A percentile compares a stretch with the other conserved stretches of the same genome.
phyloP scores from a whole-genome alignment of 345 rosid species.

The Euphorbia peplus region DNA sequence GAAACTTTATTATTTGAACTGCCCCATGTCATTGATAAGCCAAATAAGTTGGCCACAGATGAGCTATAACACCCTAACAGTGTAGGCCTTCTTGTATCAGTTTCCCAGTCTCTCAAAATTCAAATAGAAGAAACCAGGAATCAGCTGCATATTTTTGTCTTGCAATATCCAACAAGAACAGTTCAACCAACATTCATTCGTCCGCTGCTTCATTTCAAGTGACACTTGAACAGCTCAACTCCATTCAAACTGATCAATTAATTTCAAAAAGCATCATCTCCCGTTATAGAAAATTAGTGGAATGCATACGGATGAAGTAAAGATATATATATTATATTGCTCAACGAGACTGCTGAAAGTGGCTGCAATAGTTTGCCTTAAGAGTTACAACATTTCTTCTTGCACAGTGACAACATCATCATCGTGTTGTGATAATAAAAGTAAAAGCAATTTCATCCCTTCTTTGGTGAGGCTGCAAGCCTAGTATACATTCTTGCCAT shows the following conservation, averaged over 20 bases:
- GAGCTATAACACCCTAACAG: no score
- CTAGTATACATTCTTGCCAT: slow-evolving; percentile 96
- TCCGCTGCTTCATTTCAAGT: background rate
- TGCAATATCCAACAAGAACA: background rate
- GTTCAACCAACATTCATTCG: background rate
- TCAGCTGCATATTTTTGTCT: background rate
- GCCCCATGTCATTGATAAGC: background rate
- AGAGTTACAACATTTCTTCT: background rate
- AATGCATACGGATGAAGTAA: background rate
- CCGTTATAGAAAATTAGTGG: background rate
- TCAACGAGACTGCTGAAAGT: slow-evolving; percentile 4
- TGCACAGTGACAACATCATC: background rate
- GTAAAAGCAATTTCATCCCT: slow-evolving; percentile 53
- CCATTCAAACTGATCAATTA: background rate
- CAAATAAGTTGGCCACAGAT: no score
- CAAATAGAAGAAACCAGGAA: background rate
- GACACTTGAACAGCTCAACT: background rate
- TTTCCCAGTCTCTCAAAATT: no score
- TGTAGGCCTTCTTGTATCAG: no score
- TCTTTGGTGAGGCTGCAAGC: slow-evolving; percentile 89
- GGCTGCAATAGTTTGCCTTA: background rate
- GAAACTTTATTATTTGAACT: no score
- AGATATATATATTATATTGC: background rate
- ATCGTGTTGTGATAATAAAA: background rate
- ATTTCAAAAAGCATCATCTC: no score